These are phyloP conservation scores for Plantago rigida DNA, from an alignment of 305 asterid species.

Conservation along the genomic window DNA sequence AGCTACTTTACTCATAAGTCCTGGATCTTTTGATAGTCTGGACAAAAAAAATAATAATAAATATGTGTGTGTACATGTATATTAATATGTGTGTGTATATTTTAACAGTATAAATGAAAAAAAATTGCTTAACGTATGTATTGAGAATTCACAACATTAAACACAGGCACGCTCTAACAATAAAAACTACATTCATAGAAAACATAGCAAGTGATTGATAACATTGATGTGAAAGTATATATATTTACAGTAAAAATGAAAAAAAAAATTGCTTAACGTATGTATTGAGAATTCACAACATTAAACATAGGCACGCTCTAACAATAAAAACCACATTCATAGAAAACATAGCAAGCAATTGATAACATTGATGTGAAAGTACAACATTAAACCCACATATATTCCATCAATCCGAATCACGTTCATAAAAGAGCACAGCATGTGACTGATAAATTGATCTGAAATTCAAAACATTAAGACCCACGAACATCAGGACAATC, in stretches of 20 bases:
- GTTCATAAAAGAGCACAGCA: no score
- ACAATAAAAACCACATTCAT: background rate
- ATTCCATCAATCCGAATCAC: no score
- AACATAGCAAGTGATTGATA: background rate
- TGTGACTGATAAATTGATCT: no score
- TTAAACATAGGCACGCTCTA: background rate
- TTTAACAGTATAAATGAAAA: slow-evolving; percentile 5
- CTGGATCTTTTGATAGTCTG: slow-evolving; percentile 60
- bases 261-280: background rate
- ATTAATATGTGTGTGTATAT: no score
- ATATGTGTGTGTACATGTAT: no score
- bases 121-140: background rate
- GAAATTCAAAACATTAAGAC: no score
- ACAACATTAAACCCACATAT: background rate
- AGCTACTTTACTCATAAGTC: slow-evolving; percentile 57
- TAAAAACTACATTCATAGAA: background rate
- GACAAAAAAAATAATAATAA: slow-evolving; percentile 16
- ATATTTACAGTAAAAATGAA: background rate
- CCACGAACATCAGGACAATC: no score
- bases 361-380: background rate
- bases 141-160: background rate
- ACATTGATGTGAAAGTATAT: background rate
- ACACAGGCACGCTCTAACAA: background rate
- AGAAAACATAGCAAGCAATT: background rate
- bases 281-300: background rate